phyloP scores from a whole-genome alignment of 2,329 filamentous ascomycete genomes.

The Ophiosphaerella korrae region DNA sequence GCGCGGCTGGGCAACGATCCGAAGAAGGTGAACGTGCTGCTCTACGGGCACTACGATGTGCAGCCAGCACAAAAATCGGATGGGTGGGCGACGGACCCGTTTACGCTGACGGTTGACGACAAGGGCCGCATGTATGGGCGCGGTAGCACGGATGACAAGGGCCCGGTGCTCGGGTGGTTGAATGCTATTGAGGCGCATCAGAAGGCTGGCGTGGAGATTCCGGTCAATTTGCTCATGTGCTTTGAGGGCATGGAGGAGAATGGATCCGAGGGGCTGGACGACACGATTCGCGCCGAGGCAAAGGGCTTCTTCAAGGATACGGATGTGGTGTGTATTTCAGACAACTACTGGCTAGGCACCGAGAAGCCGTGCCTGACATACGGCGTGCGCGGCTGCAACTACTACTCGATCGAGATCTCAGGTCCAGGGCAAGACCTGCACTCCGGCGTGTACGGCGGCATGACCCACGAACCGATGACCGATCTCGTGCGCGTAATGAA shows the following conservation, averaged over 20 bases:
- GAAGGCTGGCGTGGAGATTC: conserved; percentile 91
- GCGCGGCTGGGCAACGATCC: conserved; percentile 91
- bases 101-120: conserved; percentile 83
- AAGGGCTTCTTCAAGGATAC: conserved; percentile 95
- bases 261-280: conserved; percentile 93
- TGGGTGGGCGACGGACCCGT: conserved; percentile 95
- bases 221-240: conserved; percentile 98
- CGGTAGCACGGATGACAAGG: conserved; percentile 96
- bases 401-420: conserved; percentile 90
- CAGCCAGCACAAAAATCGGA: conserved; percentile 93
- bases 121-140: conserved; percentile 96
- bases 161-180: conserved; percentile 93
- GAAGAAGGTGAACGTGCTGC: conserved; percentile 91
- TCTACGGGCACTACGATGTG: conserved; percentile 99
- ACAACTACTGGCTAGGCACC: conserved; percentile 99
- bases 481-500: conserved; percentile 84
- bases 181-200: conserved; percentile 98
- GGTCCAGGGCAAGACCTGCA: conserved; percentile 93
- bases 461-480: conserved; percentile 98
- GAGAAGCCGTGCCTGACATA: conserved; percentile 99
- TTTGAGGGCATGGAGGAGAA: conserved; percentile 99
- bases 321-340: conserved; percentile 96
- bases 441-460: conserved; percentile 95
- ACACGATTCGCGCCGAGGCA: conserved; percentile 88
- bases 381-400: conserved; percentile 95